phyloP scores from a whole-genome alignment of 1,284 basidiomycete species.

The Violaceomyces palustris region DNA sequence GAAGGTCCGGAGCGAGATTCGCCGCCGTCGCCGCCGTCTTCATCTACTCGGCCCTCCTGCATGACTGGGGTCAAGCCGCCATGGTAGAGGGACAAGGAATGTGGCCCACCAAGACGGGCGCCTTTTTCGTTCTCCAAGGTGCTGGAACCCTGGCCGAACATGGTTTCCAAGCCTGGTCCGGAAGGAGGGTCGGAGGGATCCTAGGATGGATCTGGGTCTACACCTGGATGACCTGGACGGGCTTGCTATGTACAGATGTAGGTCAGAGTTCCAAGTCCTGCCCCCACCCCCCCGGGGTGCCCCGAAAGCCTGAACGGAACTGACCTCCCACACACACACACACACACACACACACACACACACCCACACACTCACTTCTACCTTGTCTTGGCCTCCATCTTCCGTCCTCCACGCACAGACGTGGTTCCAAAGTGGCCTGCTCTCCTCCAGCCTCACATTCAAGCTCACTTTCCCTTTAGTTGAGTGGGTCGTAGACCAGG shows the following conservation, averaged over 20 bases:
- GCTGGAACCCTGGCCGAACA: conserved; percentile 11
- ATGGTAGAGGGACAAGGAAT: conserved; percentile 2
- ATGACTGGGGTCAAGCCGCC: conserved; percentile 12
- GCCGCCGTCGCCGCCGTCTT: conserved; percentile 10
- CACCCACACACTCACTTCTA: too few relatives aligned
- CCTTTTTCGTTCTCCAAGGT: conserved; percentile 17
- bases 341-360: too few relatives aligned
- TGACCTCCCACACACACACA: too few relatives aligned
- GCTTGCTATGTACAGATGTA: conserved; percentile 6
- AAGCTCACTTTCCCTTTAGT: background rate
- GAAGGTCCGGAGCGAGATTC: conserved; percentile 1
- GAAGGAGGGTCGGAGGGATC: conserved; percentile 6
- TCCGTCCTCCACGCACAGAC: background rate
- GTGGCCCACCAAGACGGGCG: background rate
- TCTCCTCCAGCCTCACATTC: background rate
- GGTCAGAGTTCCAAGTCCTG: background rate
- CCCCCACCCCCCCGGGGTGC: background rate
- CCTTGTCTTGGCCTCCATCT: background rate
- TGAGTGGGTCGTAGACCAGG: background rate
- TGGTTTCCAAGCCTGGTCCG: conserved; percentile 7
- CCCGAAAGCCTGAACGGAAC: too few relatives aligned
- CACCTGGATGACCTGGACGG: conserved; percentile 4
- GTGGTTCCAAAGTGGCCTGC: background rate
- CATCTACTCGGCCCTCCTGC: conserved; percentile 14
- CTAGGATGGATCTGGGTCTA: conserved; percentile 16